Percentiles rank a stretch among this genome's conserved stretches.
Evolutionary conservation across 495 filamentous ascomycete genomes (phyloP).

Genomic region (Trichodelitschia bisporula): DNA sequence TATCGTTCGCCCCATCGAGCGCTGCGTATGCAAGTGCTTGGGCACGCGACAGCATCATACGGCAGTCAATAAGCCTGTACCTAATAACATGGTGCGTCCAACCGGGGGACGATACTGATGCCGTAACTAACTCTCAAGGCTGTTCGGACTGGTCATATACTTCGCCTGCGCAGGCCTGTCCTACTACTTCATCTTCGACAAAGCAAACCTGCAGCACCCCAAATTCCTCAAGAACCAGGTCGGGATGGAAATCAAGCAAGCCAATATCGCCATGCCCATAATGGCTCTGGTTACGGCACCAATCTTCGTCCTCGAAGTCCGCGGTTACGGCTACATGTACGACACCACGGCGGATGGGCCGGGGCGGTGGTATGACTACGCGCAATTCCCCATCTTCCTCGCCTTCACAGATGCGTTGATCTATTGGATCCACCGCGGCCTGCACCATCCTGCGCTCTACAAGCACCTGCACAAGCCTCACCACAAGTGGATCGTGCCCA

Average conservation of each 20-base stretch:
- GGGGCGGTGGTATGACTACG: slow-evolving; percentile 46
- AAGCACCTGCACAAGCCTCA: slow-evolving; percentile 85
- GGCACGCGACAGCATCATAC: slow-evolving; percentile 54
- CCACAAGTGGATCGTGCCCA: slow-evolving; percentile 99
- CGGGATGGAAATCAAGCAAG: slow-evolving; percentile 59
- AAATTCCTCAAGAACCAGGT: slow-evolving; percentile 94
- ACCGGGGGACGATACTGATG: slow-evolving; percentile 1
- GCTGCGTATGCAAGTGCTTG: slow-evolving; percentile 66
- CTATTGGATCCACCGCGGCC: slow-evolving; percentile 82
- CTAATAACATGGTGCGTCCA: slow-evolving; percentile 56
- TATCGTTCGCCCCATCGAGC: slow-evolving; percentile 42
- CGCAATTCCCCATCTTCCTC: slow-evolving; percentile 86
- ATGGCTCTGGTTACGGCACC: slow-evolving; percentile 70
- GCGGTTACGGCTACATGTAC: slow-evolving; percentile 75
- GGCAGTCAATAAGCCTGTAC: slow-evolving; percentile 55
- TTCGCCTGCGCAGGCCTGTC: slow-evolving; percentile 64
- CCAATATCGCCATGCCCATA: slow-evolving; percentile 44
- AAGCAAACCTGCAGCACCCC: slow-evolving; percentile 67
- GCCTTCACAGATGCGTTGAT: slow-evolving; percentile 81
- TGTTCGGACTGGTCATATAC: slow-evolving; percentile 67
- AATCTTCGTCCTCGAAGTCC: slow-evolving; percentile 63
- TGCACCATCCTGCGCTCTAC: slow-evolving; percentile 70
- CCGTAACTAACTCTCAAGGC: slow-evolving; percentile 22
- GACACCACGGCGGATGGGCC: slow-evolving; percentile 46
- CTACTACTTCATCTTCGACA: slow-evolving; percentile 86